Percentiles rank a stretch among this genome's conserved stretches.
Conservation (phyloP, 805 yeast species). For the Debaryomyces maramus region DNA sequence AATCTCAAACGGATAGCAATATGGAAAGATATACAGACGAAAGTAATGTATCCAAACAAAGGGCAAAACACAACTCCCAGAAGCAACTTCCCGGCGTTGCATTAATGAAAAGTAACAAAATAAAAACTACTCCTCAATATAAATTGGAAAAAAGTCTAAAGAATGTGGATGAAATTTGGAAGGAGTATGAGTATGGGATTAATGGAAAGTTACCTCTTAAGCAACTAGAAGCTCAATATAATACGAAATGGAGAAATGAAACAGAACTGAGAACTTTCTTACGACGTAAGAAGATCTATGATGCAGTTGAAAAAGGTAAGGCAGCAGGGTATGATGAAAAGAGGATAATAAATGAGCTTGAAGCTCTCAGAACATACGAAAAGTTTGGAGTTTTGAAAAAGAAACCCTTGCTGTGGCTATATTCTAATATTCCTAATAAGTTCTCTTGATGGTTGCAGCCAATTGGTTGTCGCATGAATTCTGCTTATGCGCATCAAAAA, state of each 20-base stretch:
- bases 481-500: conserved; percentile 4
- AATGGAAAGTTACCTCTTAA: conserved; percentile 54
- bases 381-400: conserved; percentile 39
- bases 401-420: conserved; percentile 31
- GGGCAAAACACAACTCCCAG: too few relatives aligned
- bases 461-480: not conserved
- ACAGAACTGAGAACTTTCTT: conserved; percentile 55
- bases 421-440: conserved; percentile 27
- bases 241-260: conserved; percentile 56
- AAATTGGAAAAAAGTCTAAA: conserved; percentile 28
- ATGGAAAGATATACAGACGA: too few relatives aligned
- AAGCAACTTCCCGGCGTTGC: not conserved
- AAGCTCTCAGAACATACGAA: conserved; percentile 43
- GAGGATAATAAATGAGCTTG: conserved; percentile 46
- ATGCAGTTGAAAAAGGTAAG: conserved; percentile 53
- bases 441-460: conserved; percentile 11
- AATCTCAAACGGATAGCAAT: too few relatives aligned
- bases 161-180: conserved; percentile 54
- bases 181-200: conserved; percentile 53
- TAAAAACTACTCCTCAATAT: conserved; percentile 17
- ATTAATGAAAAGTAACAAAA: not conserved
- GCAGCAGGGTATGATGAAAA: conserved; percentile 44
- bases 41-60: too few relatives aligned
- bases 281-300: conserved; percentile 53
- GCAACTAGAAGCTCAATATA: conserved; percentile 48